Evolutionary conservation across 768 basidiomycete genomes (phyloP), one percentile per base, ranked within the genome.

Genomic region (Gymnopilus junonius): DNA sequence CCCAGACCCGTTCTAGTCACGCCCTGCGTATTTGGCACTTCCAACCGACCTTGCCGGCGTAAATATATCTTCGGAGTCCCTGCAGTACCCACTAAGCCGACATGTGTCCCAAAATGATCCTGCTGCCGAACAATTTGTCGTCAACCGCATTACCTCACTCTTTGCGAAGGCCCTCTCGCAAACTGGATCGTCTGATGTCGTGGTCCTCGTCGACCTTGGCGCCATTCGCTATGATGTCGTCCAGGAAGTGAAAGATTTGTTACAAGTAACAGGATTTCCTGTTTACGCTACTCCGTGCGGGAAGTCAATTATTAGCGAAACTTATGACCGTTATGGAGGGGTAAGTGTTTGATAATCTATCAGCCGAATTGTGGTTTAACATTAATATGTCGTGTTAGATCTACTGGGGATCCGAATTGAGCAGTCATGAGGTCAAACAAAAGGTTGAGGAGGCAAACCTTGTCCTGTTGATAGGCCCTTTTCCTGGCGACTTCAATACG

Each of bases 151-250:
- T 66, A 92, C 95, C 61, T 74, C 79, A 29, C 80, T 85, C 58
- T 83, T 85, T 8, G 83, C 91, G 35, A 81, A 87, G 57, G 75
- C 80, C 2, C 90, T 88, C n/a, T n/a, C n/a, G n/a, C n/a, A n/a
- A n/a, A n/a, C n/a, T n/a, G n/a, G n/a, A n/a, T n/a, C n/a, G n/a
- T n/a, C n/a, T n/a, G 87, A 93, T 21, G 86, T 87, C 1, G 75
- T 92, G 50, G 82, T 95, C 50, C 85, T 94, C n/a, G 85, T 90
- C 50, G 92, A 94, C 66, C 92, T 91, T 1, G 94, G 93, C 67
- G 80, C 88, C 0, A 77, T 86, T 56, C 87, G 93, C 8, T 91
- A 90, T 67, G 84, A 86, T 56, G 87, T 86, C 20, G 79, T 77
- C 50, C 74, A 82, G 8, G 88, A 91, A 71, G 76, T 87, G 10